Percentiles rank a stretch among this genome's conserved stretches.
These are phyloP conservation scores for Apiospora phragmitis DNA, from an alignment of 2,329 filamentous ascomycete species.

Conservation along the genomic window DNA sequence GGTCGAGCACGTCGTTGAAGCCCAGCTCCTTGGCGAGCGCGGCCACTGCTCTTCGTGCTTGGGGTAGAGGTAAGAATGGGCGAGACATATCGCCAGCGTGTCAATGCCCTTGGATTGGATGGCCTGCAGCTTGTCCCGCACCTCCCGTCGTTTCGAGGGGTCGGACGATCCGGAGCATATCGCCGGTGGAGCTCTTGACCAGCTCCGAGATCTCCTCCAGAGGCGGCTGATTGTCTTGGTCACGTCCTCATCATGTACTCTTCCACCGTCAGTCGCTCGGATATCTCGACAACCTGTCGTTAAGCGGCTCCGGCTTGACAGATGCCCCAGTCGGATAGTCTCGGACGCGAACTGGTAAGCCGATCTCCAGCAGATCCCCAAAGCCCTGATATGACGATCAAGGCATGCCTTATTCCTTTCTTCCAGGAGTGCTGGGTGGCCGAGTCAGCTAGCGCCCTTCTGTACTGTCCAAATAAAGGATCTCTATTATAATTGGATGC, in stretches of 20 bases:
- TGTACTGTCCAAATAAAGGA: too few relatives aligned
- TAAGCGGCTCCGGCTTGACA: constrained; percentile 66
- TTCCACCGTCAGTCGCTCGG: constrained; percentile 70
- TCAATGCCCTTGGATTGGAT: constrained; percentile 61
- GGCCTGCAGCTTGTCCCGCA: constrained; percentile 56
- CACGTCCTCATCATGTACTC: constrained; percentile 58
- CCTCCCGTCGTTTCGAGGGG: constrained; percentile 54
- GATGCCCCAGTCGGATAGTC: constrained; percentile 71
- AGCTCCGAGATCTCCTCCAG: constrained; percentile 26
- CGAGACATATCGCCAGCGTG: constrained; percentile 58
- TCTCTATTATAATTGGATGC: too few relatives aligned
- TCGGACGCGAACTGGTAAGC: constrained; percentile 70
- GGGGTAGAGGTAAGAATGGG: constrained; percentile 75
- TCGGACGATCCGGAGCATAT: constrained; percentile 66
- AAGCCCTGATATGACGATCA: constrained; percentile 67
- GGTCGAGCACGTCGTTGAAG: constrained; percentile 21
- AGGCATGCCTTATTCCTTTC: neutral
- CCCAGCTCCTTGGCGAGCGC: constrained; percentile 49
- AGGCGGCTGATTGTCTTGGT: constrained; percentile 48
- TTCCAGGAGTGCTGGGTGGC: neutral
- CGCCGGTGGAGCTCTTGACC: constrained; percentile 51
- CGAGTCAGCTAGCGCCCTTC: neutral
- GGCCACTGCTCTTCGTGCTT: constrained; percentile 63
- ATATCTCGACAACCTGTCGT: constrained; percentile 68
- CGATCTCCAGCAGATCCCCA: constrained; percentile 70